phyloP scores from a whole-genome alignment of 2,329 filamentous ascomycete genomes.

The Fusarium staphyleae region DNA sequence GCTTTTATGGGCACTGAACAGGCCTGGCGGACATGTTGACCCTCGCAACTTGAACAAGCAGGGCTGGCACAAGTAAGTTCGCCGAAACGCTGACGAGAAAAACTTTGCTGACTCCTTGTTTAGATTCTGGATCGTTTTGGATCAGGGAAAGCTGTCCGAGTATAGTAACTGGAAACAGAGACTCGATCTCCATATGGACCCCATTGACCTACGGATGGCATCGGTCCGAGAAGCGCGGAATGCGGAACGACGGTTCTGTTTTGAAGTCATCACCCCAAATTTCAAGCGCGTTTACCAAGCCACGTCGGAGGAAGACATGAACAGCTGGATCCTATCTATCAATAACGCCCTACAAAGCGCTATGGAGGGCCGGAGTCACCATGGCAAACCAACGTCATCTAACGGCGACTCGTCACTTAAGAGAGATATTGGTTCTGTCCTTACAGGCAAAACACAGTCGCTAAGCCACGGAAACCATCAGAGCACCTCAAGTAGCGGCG shows the following conservation, averaged over 20 bases:
- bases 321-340: conserved; percentile 92
- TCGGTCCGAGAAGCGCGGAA: conserved; percentile 96
- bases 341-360: conserved; percentile 98
- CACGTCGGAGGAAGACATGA: conserved; percentile 98
- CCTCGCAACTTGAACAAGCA: conserved; percentile 95
- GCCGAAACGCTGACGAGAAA: neutral
- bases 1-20: conserved; percentile 90
- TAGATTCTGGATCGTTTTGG: conserved; percentile 98
- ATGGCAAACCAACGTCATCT: conserved; percentile 56
- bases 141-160: conserved; percentile 94
- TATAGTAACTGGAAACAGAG: conserved; percentile 99
- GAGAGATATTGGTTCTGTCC: conserved; percentile 88
- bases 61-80: conserved; percentile 94
- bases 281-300: conserved; percentile 97
- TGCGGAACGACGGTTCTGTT: conserved; percentile 93
- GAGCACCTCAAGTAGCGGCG: conserved; percentile 55
- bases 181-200: conserved; percentile 95
- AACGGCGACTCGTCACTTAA: conserved; percentile 65
- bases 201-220: conserved; percentile 95
- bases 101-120: conserved; percentile 27
- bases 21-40: conserved; percentile 92
- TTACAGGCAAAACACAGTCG: conserved; percentile 90
- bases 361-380: conserved; percentile 78
- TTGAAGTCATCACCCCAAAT: conserved; percentile 96
- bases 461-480: conserved; percentile 62